These are phyloP conservation scores for Fusarium coffeatum DNA, from an alignment of 2,329 filamentous ascomycete species.

Conservation along the genomic window DNA sequence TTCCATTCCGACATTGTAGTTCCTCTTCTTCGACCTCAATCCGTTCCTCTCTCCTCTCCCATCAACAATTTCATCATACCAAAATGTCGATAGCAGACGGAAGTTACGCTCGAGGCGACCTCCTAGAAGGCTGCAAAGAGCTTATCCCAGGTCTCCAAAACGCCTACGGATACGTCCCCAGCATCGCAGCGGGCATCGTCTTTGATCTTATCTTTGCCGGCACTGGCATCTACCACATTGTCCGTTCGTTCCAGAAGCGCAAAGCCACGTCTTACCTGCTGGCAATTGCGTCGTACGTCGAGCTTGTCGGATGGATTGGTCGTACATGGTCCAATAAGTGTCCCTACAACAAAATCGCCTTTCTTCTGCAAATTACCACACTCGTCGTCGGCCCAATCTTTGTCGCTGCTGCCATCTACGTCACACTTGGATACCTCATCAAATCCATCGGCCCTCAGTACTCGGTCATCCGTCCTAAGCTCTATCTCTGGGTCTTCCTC, in stretches of 20 bases:
- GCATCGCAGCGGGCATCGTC: conserved; percentile 35
- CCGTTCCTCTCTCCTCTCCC: neutral
- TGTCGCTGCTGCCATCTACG: conserved; percentile 63
- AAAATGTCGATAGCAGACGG: conserved; percentile 33
- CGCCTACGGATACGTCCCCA: conserved; percentile 40
- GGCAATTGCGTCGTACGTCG: conserved; percentile 42
- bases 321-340: conserved; percentile 61
- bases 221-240: conserved; percentile 30
- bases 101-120: conserved; percentile 34
- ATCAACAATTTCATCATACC: neutral
- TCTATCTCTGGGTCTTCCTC: conserved; percentile 62
- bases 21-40: neutral
- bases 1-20: neutral
- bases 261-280: conserved; percentile 35
- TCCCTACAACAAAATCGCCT: conserved; percentile 61
- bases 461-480: conserved; percentile 55
- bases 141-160: conserved; percentile 32
- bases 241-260: conserved; percentile 37
- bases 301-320: conserved; percentile 61
- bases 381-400: conserved; percentile 60
- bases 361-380: conserved; percentile 62
- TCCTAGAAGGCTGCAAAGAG: conserved; percentile 37
- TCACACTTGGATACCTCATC: conserved; percentile 62
- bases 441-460: conserved; percentile 56
- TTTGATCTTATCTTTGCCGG: conserved; percentile 34